Base-by-base conservation (phyloP, 2,329 filamentous ascomycete genomes). In the Monosporascus sp. region DNA sequence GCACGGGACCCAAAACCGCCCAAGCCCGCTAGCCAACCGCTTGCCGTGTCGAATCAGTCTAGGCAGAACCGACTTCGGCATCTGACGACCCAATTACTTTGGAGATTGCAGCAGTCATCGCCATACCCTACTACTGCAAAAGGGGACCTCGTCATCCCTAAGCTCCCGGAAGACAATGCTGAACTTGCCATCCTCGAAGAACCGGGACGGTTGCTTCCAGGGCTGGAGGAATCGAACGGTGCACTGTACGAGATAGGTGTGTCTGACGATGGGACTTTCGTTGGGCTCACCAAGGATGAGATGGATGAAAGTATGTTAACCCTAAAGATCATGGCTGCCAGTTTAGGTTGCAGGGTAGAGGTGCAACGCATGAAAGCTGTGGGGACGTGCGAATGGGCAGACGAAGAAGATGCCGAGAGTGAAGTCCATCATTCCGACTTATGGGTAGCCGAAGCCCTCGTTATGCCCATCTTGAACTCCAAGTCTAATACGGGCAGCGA, bases 221-320 rank as follows among this genome's bases (percentile, higher is more conserved):
- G 94, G 0, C 75, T 99, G 8, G 93, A 97, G 67, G 92, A 96
- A 67, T 97, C 91, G 17, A 87, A 90, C 60, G 94, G 94, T 5
- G 94, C 94, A 1, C 72, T 97, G 48, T 99, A 99, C 63, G 93
- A 99, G 69, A 96, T 99, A 68, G 94, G 94, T 0, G 91, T 99
- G 9, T 88, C 92, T 27, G 94, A 99, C 68, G 91, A 97, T 72
- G 94, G 94, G 7, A 90, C 88, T 0, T 84, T 99, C 53, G 83
- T 96, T 43, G 94, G 94, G 0, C 76, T 99, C 47, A 89, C 90
- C 2, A 84, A 89, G 58, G 91, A 97, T 65, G 94, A 99, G 70
- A 83, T 99, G 78, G 83, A 93, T 56, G 93, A 97, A 70, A 97
- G 91, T 67, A 77, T 97, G 55, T 81, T 81, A 43, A 97, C 92